phyloP scores from a whole-genome alignment of 169 alveolate genomes.

The Plasmodium sp. region DNA sequence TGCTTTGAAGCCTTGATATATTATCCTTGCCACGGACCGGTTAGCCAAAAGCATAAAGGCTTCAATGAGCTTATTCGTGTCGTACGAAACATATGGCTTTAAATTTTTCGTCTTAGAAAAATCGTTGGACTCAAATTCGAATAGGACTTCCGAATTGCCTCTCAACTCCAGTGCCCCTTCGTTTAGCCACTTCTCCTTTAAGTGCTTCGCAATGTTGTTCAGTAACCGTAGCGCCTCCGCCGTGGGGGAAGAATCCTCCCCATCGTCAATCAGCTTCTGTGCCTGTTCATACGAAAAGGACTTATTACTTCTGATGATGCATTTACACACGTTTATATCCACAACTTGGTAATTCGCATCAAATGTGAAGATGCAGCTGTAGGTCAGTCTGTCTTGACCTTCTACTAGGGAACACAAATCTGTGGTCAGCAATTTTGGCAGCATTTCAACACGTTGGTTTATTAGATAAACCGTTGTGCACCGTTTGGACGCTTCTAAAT shows the following conservation, averaged over 20 bases:
- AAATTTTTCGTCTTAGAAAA: slow-evolving; percentile 82
- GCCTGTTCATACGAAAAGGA: slow-evolving; percentile 94
- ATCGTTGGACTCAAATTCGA: slow-evolving; percentile 91
- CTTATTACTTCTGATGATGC: slow-evolving; percentile 93
- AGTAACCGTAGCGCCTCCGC: slow-evolving; percentile 79
- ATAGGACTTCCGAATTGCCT: slow-evolving; percentile 49
- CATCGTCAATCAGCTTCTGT: slow-evolving; percentile 90
- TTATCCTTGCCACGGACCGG: slow-evolving; percentile 95
- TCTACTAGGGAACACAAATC: slow-evolving; percentile 94
- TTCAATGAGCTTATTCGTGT: slow-evolving; percentile 92
- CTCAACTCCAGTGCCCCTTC: slow-evolving; percentile 96
- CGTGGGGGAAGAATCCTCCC: slow-evolving; percentile 76
- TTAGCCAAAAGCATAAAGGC: slow-evolving; percentile 99
- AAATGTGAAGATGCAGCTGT: slow-evolving; percentile 95
- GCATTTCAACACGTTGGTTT: slow-evolving; percentile 99
- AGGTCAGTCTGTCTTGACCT: slow-evolving; percentile 94
- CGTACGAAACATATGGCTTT: slow-evolving; percentile 82
- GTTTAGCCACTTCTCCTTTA: slow-evolving; percentile 90
- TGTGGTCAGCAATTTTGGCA: slow-evolving; percentile 97
- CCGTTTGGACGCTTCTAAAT: slow-evolving; percentile 98
- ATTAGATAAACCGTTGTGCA: slow-evolving; percentile 97
- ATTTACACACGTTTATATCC: slow-evolving; percentile 87
- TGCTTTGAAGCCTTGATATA: slow-evolving; percentile 91
- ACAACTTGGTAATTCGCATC: slow-evolving; percentile 88
- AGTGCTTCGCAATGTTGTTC: slow-evolving; percentile 88